A percentile compares a stretch with the other conserved stretches of the same genome.
phyloP scores from a whole-genome alignment of 495 filamentous ascomycete species.

The Penicillium nucicola region DNA sequence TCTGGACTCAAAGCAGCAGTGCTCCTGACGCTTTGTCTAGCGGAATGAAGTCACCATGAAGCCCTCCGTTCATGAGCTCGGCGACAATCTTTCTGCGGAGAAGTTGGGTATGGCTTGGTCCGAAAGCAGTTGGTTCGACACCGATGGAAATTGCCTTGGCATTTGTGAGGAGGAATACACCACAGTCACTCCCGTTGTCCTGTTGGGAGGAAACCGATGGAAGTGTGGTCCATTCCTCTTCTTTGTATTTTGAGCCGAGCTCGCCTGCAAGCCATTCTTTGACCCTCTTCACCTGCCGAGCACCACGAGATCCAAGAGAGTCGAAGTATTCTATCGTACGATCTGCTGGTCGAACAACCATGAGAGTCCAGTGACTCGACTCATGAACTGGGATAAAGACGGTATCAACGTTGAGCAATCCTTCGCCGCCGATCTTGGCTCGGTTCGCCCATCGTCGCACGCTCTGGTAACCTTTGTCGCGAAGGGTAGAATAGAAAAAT shows the following conservation, averaged over 20 bases:
- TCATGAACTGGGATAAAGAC: conserved; percentile 60
- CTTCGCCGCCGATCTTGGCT: conserved; percentile 52
- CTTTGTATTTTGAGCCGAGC: conserved; percentile 53
- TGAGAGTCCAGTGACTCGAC: conserved; percentile 56
- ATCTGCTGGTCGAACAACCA: conserved; percentile 63
- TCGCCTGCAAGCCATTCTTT: conserved; percentile 57
- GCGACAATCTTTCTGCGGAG: conserved; percentile 66
- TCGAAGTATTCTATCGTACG: conserved; percentile 73
- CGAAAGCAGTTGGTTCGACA: conserved; percentile 58
- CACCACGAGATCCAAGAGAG: conserved; percentile 51
- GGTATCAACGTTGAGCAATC: conserved; percentile 54
- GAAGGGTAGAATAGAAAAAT: conserved; percentile 65
- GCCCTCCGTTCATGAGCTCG: conserved; percentile 65
- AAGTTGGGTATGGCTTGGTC: conserved; percentile 50
- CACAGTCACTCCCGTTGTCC: conserved; percentile 73
- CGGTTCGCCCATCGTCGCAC: conserved; percentile 53
- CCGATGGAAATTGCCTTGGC: conserved; percentile 66
- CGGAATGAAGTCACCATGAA: conserved; percentile 45
- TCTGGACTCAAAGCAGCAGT: conserved; percentile 21
- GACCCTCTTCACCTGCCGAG: conserved; percentile 32
- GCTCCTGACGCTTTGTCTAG: conserved; percentile 10
- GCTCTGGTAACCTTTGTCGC: conserved; percentile 45
- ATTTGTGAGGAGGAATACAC: conserved; percentile 74
- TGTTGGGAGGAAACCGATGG: conserved; percentile 52
- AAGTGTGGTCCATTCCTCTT: conserved; percentile 60